A percentile compares a stretch with the other conserved stretches of the same genome.
phyloP scores from a whole-genome alignment of 805 yeast genomes.

The Tetrapisispora pingtungensis region DNA sequence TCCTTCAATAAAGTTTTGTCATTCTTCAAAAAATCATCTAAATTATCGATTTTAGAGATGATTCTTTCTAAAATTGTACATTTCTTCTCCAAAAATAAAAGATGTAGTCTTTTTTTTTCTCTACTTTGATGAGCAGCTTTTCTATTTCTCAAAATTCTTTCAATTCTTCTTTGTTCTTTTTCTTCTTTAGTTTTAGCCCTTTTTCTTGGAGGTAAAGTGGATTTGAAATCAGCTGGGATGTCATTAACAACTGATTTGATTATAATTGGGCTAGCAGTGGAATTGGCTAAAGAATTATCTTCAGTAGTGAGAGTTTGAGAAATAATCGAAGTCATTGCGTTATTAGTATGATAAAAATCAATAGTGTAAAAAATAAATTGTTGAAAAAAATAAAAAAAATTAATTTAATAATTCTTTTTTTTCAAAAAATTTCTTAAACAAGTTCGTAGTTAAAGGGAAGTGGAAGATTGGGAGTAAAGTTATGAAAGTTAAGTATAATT shows the following conservation, averaged over 20 bases:
- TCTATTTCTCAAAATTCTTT: constrained; percentile 84
- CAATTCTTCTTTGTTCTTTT: constrained; percentile 92
- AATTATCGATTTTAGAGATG: constrained; percentile 12
- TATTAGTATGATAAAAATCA: too few species aligned
- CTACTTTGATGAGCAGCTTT: constrained; percentile 97
- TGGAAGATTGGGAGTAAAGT: neutral
- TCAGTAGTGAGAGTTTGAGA: neutral
- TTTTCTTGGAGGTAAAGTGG: constrained; percentile 82
- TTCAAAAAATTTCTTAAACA: too few species aligned
- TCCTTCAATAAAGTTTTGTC: constrained; percentile 3
- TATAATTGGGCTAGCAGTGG: neutral
- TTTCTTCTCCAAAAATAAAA: constrained; percentile 65
- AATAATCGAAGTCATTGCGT: neutral
- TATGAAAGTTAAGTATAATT: too few species aligned
- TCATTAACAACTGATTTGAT: constrained; percentile 1
- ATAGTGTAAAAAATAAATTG: too few species aligned
- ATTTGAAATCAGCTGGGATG: constrained; percentile 32
- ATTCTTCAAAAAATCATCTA: constrained; percentile 7
- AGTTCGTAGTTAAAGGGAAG: neutral
- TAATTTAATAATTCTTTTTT: too few species aligned
- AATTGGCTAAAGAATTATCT: neutral
- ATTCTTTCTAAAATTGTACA: constrained; percentile 26
- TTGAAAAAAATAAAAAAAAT: too few species aligned
- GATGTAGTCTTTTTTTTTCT: constrained; percentile 89
- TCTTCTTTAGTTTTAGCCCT: constrained; percentile 95